Base-by-base conservation (phyloP, 345 rosid species). In the Turnera subulata region DNA sequence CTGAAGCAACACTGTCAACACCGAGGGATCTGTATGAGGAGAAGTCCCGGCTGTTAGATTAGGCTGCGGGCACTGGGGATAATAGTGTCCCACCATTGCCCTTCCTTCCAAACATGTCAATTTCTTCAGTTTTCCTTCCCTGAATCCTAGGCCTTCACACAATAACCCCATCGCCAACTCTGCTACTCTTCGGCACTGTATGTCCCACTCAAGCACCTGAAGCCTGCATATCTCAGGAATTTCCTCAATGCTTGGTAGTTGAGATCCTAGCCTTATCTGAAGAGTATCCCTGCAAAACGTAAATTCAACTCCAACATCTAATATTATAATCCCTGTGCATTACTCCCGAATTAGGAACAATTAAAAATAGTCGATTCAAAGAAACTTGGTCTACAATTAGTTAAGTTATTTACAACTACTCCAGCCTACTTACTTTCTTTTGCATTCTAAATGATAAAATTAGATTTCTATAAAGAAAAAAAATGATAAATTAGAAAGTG, bases 211-310 rank as follows among this genome's bases (percentile, higher is more conserved):
- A 10, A 42, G 0, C 4, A 42, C 45, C 45, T 42, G n/a, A 6
- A 13, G 14, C 45, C 45, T 13, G n/a, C 45, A 42, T 16, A 42
- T 5, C 45, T 42, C 45, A 1, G 45, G 45, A 42, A 42, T 8
- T 4, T 9, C 16, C 45, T 53, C 18, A 1, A 56, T 25, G 11
- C 62, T 50, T 0, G 69, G 5, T 42, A 0, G 0, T 13, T 13
- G 15, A 42, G n/a, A 19, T 46, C 66, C 74, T 29, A 74, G 19
- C 32, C 43, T 58, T 15, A 81, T 7, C 37, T 66, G 79, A 13
- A 84, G 62, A 0, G 86, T 78, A 63, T 84, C 86, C 78, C 89
- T 76, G 25, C 19, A 42, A 20, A 50, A 49, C 35, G 35, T 29
- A 29, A 29, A 29, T 29, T 29, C 35, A 29, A 29, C n/a, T 40